Percentiles rank a stretch among this genome's conserved stretches.
Conservation (phyloP, 306 rosid species). For the Herpetospermum pedunculosum region DNA sequence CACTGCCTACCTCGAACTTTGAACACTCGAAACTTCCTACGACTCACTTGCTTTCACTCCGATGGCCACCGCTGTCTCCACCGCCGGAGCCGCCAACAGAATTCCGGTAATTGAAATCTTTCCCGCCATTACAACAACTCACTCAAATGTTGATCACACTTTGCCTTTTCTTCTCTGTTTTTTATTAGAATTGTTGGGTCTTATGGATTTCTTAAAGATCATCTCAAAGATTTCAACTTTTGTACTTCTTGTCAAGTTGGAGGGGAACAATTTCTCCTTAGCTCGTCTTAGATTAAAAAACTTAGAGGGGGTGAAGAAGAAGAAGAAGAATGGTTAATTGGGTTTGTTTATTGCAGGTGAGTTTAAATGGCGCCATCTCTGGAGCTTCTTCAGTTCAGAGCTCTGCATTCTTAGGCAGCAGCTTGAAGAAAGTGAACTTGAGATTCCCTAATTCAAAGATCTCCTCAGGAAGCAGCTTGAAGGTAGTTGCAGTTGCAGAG, state of each 20-base stretch:
- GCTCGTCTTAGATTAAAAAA: no score
- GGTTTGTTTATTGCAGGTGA: constrained; percentile 28
- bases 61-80: constrained; percentile 58
- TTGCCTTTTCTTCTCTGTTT: background rate
- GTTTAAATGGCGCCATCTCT: constrained; percentile 35
- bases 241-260: background rate
- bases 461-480: constrained; percentile 34
- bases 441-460: constrained; percentile 25
- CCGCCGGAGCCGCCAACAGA: constrained; percentile 37
- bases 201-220: background rate
- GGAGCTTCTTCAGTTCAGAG: constrained; percentile 38
- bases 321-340: background rate
- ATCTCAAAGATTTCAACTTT: background rate
- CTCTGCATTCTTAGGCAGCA: constrained; percentile 49
- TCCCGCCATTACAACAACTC: background rate
- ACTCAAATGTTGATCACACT: background rate
- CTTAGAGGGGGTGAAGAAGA: background rate
- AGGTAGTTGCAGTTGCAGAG: constrained; percentile 34
- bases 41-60: no score
- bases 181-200: background rate
- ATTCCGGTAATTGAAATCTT: constrained; percentile 34
- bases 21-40: background rate
- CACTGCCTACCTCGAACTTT: background rate
- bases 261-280: no score
- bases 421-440: constrained; percentile 39